Conservation (phyloP, 148 eudicot species). For the Rhododendron henanense region DNA sequence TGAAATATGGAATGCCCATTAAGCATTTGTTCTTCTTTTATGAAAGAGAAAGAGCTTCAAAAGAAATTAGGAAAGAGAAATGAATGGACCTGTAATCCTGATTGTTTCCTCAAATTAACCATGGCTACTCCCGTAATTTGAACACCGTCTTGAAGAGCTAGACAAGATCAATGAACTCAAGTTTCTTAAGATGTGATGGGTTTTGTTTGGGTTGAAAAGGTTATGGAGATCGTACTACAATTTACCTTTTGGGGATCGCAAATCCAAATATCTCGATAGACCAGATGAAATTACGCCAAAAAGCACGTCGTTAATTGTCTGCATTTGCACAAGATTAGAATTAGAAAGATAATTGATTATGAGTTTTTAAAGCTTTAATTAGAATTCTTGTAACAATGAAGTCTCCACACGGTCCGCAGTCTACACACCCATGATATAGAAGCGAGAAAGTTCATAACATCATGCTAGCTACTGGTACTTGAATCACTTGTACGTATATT, state of each 20-base stretch:
- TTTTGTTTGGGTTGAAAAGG: background rate
- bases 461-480: too few species aligned
- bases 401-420: too few species aligned
- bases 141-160: conserved; percentile 39
- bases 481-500: too few species aligned
- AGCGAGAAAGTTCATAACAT: too few species aligned
- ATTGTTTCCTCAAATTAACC: conserved; percentile 60
- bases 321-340: conserved; percentile 14
- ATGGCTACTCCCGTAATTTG: conserved; percentile 56
- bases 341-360: background rate
- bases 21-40: background rate
- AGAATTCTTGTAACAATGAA: too few species aligned
- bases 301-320: conserved; percentile 81
- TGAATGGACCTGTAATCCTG: conserved; percentile 49
- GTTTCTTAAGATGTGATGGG: background rate
- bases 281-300: conserved; percentile 65
- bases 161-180: conserved; percentile 1
- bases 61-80: background rate
- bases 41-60: background rate
- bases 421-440: too few species aligned
- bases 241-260: conserved; percentile 47
- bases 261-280: conserved; percentile 49
- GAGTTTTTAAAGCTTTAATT: too few species aligned
- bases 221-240: background rate
- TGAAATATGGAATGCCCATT: too few species aligned